Percentiles rank a stretch among this genome's conserved stretches.
Conservation (phyloP, 169 alveolate genomes). For the Cryptosporidium xiaoi region DNA sequence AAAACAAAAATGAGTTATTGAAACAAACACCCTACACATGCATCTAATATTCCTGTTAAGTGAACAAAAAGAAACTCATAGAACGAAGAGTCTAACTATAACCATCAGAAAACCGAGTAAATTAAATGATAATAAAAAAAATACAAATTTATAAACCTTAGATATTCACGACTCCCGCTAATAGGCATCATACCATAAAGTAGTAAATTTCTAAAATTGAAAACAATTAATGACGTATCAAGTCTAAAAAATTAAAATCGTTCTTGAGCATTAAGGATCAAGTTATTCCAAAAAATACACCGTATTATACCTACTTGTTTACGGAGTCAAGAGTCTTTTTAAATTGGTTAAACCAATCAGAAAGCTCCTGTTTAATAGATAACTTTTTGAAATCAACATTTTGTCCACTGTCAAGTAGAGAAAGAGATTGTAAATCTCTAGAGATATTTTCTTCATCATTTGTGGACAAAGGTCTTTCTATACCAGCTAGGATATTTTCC, state of each 20-base stretch:
- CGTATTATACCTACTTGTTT: background rate
- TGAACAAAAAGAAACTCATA: too few relatives aligned
- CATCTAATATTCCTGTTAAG: background rate
- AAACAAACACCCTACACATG: background rate
- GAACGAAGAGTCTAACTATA: too few relatives aligned
- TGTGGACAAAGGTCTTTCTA: conserved; percentile 44
- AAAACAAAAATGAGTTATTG: background rate
- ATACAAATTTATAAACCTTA: too few relatives aligned
- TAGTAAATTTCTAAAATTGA: too few relatives aligned
- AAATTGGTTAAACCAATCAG: conserved; percentile 65
- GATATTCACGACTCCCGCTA: conserved; percentile 14
- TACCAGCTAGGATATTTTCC: conserved; percentile 52
- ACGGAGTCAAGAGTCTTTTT: conserved; percentile 34
- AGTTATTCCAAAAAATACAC: background rate
- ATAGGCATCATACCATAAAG: background rate
- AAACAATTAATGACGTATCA: background rate
- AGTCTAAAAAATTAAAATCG: conserved; percentile 1
- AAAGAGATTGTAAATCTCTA: conserved; percentile 39
- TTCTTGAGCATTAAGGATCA: background rate
- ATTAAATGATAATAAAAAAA: too few relatives aligned
- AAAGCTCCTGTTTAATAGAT: conserved; percentile 60
- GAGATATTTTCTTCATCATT: conserved; percentile 46
- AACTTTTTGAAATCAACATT: conserved; percentile 6
- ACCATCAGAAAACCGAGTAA: too few relatives aligned
- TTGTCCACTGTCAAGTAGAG: conserved; percentile 24